These are phyloP conservation scores for Globisporangium cystogenes DNA, from an alignment of 352 stramenopile genomes.

Conservation along the genomic window DNA sequence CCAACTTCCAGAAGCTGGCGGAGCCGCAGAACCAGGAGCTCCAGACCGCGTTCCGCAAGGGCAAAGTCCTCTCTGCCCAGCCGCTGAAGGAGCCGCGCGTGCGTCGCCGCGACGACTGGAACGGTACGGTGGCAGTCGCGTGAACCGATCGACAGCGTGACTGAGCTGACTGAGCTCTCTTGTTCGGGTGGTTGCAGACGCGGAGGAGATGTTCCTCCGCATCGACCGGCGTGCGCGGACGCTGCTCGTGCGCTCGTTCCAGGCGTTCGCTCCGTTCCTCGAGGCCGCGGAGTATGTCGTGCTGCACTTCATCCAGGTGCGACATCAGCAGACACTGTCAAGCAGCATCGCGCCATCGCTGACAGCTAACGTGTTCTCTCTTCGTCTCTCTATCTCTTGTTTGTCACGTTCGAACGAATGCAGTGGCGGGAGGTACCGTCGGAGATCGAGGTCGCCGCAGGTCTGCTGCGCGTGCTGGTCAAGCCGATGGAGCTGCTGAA, in stretches of 20 bases:
- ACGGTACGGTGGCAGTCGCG: constrained; percentile 26
- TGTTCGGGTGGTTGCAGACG: not conserved
- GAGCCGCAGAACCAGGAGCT: constrained; percentile 70
- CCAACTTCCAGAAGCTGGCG: constrained; percentile 81
- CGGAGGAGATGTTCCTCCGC: constrained; percentile 66
- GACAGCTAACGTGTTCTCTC: too few species aligned
- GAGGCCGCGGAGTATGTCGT: constrained; percentile 74
- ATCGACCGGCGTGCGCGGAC: constrained; percentile 69
- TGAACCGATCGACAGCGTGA: too few species aligned
- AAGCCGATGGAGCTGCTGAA: constrained; percentile 59
- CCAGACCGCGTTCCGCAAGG: constrained; percentile 70
- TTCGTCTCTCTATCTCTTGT: not conserved
- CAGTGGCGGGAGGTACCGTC: constrained; percentile 77
- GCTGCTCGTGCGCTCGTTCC: constrained; percentile 64
- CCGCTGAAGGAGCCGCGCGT: constrained; percentile 30
- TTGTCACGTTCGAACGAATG: not conserved
- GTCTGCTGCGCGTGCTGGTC: constrained; percentile 50
- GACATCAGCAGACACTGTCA: too few species aligned
- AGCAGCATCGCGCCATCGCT: not conserved
- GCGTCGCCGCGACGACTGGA: constrained; percentile 66
- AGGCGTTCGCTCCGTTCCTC: constrained; percentile 62
- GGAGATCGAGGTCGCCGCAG: constrained; percentile 54
- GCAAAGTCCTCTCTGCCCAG: constrained; percentile 27
- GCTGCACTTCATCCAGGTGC: constrained; percentile 79
- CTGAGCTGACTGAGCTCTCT: not conserved